Base-by-base conservation (phyloP, 1,284 basidiomycete genomes). In the Coniferiporia weirii region DNA sequence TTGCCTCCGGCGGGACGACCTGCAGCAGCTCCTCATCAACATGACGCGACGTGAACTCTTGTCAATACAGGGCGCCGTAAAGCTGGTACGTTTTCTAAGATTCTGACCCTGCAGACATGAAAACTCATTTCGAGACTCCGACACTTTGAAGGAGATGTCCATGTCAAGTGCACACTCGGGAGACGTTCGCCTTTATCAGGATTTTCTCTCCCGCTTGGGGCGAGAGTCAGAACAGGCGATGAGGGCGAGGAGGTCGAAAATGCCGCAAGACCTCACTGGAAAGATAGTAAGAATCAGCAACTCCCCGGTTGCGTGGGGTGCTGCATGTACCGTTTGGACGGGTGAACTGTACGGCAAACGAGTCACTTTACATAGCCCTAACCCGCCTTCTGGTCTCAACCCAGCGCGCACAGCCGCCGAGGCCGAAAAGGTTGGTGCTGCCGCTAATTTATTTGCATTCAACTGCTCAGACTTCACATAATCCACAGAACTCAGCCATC, bases 261-360 rank as follows among this genome's bases (percentile, higher is more conserved):
- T 9, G 4, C 17, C 58, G 4, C 56, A 61, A 27, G 57, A 62
- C 45, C 44, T 62, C 4, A 59, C 61, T 12, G 57, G 34, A 15
- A 59, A 62, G 48, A 56, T 62, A 19, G 53, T 55, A 2, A 46
- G 57, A 32, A 57, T 59, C 9, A 52, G 43, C 43, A 32, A 49
- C 12, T 13, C 47, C n/a, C 53, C 52, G 13, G 34, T 62, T 20
- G 56, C 61, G n/a, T 56, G 57, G 47, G 61, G 61, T 45, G 56
- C 56, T 10, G 20, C 52, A 32, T 55, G 52, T 32, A 38, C 57
- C 4, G 53, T 62, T 12, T 59, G 57, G 57, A 45, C 46, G 9
- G 57, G 56, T 6, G 57, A 62, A 47, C n/a, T 62, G 17, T 59
- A 57, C 43, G 57, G 61, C 9, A 62, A 62, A 47, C 19, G 32